A percentile compares a stretch with the other conserved stretches of the same genome.
These are phyloP conservation scores for Xylogone sp. DNA, from an alignment of 2,329 filamentous ascomycete species.

Conservation along the genomic window DNA sequence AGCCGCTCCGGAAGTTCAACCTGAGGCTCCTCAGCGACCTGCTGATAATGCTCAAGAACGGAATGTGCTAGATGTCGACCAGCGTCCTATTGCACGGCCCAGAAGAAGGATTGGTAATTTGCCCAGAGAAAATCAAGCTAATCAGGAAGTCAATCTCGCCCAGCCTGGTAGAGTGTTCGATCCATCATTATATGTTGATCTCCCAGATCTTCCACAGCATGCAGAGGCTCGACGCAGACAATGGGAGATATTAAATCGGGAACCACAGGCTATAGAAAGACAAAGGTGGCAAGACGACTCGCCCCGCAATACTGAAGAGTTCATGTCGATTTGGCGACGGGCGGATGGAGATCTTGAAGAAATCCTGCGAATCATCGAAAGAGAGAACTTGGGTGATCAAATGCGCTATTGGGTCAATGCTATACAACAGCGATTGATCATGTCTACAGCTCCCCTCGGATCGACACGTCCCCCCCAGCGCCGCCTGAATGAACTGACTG, in stretches of 20 bases:
- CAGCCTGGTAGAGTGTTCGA: neutral
- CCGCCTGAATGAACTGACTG: neutral
- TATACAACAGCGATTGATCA: constrained; percentile 30
- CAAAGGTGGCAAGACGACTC: constrained; percentile 21
- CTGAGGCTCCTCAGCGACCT: constrained; percentile 4
- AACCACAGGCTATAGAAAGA: constrained; percentile 23
- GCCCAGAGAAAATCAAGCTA: neutral
- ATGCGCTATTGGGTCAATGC: constrained; percentile 57
- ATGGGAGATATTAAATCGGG: constrained; percentile 6
- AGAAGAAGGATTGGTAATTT: constrained; percentile 16
- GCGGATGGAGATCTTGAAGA: constrained; percentile 56
- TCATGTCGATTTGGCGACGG: constrained; percentile 53
- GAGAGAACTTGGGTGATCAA: constrained; percentile 55
- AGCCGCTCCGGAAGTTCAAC: constrained; percentile 12
- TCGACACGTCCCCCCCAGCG: neutral
- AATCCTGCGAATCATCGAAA: constrained; percentile 57
- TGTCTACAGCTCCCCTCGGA: neutral
- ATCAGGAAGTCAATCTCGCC: neutral
- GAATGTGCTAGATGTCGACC: constrained; percentile 9
- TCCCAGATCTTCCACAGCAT: neutral
- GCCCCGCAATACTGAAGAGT: constrained; percentile 34
- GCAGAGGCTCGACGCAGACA: constrained; percentile 5
- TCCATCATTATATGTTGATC: neutral
- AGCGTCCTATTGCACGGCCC: constrained; percentile 18
- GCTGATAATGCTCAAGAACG: constrained; percentile 1